A percentile compares a stretch with the other conserved stretches of the same genome.
These are phyloP conservation scores for Rhizodiscina lignyota DNA, from an alignment of 495 filamentous ascomycete species.

Conservation along the genomic window DNA sequence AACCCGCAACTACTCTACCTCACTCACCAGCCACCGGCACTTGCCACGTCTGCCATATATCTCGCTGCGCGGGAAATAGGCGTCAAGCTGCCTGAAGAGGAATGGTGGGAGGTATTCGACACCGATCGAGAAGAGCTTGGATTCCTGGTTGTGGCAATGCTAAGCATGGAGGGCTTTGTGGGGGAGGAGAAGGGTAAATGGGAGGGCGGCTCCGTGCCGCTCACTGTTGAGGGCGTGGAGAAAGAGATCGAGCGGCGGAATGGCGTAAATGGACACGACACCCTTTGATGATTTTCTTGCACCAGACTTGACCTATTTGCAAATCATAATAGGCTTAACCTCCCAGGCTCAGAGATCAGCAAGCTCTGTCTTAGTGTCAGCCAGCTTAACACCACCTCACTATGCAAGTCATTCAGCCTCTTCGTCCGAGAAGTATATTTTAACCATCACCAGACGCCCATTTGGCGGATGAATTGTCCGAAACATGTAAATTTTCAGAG, in stretches of 20 bases:
- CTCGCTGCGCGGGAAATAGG: conserved; percentile 65
- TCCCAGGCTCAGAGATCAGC: too few species aligned
- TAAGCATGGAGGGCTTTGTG: conserved; percentile 61
- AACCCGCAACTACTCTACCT: conserved; percentile 81
- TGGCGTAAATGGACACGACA: too few species aligned
- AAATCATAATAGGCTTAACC: too few species aligned
- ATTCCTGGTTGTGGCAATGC: conserved; percentile 77
- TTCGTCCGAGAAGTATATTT: too few species aligned
- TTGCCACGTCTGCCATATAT: conserved; percentile 84
- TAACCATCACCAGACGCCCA: too few species aligned
- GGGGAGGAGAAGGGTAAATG: conserved; percentile 32
- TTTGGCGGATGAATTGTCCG: too few species aligned
- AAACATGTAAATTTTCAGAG: too few species aligned
- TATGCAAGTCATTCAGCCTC: too few species aligned
- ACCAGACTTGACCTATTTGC: too few species aligned
- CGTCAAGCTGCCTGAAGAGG: conserved; percentile 57
- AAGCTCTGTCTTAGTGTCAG: too few species aligned
- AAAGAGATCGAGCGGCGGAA: conserved; percentile 38
- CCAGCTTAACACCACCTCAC: too few species aligned
- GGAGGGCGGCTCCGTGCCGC: conserved; percentile 23
- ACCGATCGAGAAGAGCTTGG: conserved; percentile 92
- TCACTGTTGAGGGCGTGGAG: conserved; percentile 39
- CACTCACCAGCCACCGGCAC: conserved; percentile 71
- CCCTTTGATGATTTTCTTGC: too few species aligned
- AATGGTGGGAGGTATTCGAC: conserved; percentile 99